A percentile compares a stretch with the other conserved stretches of the same genome.
Conservation (phyloP, 2,329 filamentous ascomycete species). For the Teratosphaeria zuluensis region DNA sequence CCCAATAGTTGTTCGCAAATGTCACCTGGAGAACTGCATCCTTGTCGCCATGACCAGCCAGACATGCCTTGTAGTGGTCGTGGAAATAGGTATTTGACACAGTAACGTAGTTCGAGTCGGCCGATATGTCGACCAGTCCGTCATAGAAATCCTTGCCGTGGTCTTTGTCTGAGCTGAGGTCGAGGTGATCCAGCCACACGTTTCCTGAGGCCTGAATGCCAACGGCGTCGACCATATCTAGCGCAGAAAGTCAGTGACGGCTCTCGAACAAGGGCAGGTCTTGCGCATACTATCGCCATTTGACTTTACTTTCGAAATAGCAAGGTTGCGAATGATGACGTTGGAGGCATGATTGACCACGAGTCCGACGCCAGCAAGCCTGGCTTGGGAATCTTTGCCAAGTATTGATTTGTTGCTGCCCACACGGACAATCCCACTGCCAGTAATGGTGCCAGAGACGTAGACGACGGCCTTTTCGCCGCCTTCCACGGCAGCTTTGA, state of each 20-base stretch:
- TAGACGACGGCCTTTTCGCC: constrained; percentile 33
- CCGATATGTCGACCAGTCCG: constrained; percentile 55
- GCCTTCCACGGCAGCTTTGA: constrained; percentile 28
- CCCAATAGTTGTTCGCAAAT: constrained; percentile 57
- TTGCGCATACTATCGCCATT: constrained; percentile 25
- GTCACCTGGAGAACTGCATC: constrained; percentile 51
- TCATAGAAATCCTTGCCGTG: constrained; percentile 63
- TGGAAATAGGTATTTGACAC: constrained; percentile 41
- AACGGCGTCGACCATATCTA: constrained; percentile 35
- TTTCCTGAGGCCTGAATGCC: constrained; percentile 39
- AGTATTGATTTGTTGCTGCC: constrained; percentile 43
- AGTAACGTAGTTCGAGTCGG: constrained; percentile 53
- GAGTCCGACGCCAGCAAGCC: constrained; percentile 39
- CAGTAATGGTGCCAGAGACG: constrained; percentile 37
- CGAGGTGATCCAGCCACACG: constrained; percentile 59
- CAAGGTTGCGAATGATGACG: constrained; percentile 50
- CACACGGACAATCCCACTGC: constrained; percentile 36
- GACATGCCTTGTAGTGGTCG: constrained; percentile 54
- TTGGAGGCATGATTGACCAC: constrained; percentile 41
- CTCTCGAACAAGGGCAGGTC: not conserved
- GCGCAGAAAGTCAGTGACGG: not conserved
- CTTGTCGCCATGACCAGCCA: constrained; percentile 51
- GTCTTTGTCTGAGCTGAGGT: constrained; percentile 50
- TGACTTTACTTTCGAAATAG: constrained; percentile 40
- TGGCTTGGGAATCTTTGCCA: constrained; percentile 35